These are phyloP conservation scores for Calonectria ilicicola DNA, from an alignment of 2,329 filamentous ascomycete species.

Conservation along the genomic window DNA sequence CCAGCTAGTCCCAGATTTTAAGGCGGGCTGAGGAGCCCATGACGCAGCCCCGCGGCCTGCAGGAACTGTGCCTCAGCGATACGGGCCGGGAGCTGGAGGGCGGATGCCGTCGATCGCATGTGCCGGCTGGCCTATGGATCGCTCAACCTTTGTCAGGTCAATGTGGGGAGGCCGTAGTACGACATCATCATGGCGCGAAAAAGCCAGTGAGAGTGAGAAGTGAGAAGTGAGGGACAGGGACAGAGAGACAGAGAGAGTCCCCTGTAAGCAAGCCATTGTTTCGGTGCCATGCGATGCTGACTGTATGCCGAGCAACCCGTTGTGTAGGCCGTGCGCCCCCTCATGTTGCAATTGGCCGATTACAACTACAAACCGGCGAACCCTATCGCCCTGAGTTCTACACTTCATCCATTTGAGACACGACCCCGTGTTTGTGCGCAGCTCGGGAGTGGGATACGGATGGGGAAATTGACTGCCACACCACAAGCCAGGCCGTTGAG, in stretches of 20 bases:
- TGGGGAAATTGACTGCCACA: not conserved
- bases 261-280: too few species aligned
- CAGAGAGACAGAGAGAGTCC: too few species aligned
- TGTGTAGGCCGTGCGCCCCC: too few species aligned
- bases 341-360: too few species aligned
- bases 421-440: not conserved
- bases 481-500: not conserved
- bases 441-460: not conserved
- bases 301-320: too few species aligned
- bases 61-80: slow-evolving; percentile 4
- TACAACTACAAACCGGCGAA: too few species aligned
- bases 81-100: not conserved
- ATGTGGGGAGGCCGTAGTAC: not conserved
- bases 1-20: not conserved
- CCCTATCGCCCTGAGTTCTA: too few species aligned
- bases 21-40: not conserved
- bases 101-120: slow-evolving; percentile 1
- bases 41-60: not conserved
- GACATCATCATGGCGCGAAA: not conserved
- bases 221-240: too few species aligned
- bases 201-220: too few species aligned
- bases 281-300: too few species aligned
- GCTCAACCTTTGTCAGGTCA: not conserved
- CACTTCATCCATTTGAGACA: not conserved
- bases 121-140: not conserved